Percentiles rank a stretch among this genome's conserved stretches.
phyloP scores from a whole-genome alignment of 139 green algal species.

The Zygnema cylindricum region DNA sequence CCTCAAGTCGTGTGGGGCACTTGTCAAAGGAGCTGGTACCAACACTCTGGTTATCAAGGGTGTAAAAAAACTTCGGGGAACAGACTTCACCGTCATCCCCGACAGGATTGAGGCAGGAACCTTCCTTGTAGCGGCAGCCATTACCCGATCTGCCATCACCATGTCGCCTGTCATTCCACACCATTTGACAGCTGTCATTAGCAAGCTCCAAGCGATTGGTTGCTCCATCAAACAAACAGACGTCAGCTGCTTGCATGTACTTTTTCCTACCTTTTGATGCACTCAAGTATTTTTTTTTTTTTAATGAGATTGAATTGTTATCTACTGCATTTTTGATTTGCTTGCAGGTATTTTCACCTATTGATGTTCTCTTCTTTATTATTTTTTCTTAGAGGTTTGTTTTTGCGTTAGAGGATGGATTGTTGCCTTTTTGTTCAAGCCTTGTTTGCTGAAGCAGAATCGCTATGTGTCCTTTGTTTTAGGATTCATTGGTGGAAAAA shows the following conservation, averaged over 20 bases:
- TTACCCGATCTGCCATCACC: constrained; percentile 61
- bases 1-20: constrained; percentile 63
- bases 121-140: constrained; percentile 67
- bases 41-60: constrained; percentile 61
- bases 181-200: constrained; percentile 62
- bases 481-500: no score
- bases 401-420: no score
- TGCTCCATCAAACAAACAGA: constrained; percentile 55
- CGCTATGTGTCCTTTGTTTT: no score
- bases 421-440: no score
- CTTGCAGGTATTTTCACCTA: background rate
- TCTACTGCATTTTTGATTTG: constrained; percentile 1
- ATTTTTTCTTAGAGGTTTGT: no score
- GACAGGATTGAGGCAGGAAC: constrained; percentile 72
- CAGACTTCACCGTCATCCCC: constrained; percentile 70
- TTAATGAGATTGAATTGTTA: no score
- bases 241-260: constrained; percentile 22
- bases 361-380: no score
- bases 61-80: constrained; percentile 39
- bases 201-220: constrained; percentile 57
- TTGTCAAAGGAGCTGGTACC: constrained; percentile 60
- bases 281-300: no score
- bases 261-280: no score
- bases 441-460: no score
- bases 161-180: constrained; percentile 61